Conservation (phyloP, 306 rosid genomes). For the Prunus mongolica region DNA sequence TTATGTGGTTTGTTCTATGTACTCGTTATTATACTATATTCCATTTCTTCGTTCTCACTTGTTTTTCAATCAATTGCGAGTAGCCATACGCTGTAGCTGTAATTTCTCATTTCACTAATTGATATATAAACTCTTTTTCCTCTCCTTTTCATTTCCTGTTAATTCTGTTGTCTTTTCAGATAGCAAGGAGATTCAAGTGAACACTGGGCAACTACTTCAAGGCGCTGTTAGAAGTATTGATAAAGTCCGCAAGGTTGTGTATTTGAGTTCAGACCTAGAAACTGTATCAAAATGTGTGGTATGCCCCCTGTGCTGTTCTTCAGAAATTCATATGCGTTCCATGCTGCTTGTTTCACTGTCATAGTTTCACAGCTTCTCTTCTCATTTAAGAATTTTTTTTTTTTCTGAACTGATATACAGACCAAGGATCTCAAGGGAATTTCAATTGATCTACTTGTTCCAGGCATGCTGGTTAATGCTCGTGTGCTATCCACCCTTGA, state of each 20-base stretch:
- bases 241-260: constrained; percentile 71
- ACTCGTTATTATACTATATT: background rate
- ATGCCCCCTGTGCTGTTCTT: constrained; percentile 21
- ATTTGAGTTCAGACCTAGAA: constrained; percentile 64
- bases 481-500: constrained; percentile 77
- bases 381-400: constrained; percentile 9
- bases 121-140: background rate
- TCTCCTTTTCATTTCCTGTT: background rate
- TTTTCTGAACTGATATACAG: constrained; percentile 39
- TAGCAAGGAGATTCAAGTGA: constrained; percentile 32
- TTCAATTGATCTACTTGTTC: constrained; percentile 86
- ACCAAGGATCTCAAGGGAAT: constrained; percentile 85
- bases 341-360: background rate
- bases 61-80: background rate
- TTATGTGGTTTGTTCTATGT: background rate
- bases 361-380: constrained; percentile 8
- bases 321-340: background rate
- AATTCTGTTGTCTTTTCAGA: constrained; percentile 34
- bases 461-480: constrained; percentile 93
- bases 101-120: background rate
- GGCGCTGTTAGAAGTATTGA: constrained; percentile 76
- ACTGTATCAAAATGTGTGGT: constrained; percentile 76
- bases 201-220: constrained; percentile 68
- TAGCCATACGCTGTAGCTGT: background rate
- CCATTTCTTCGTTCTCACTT: background rate